Base-by-base conservation (phyloP, 805 yeast genomes). In the Jamesozyma spencerorum region DNA sequence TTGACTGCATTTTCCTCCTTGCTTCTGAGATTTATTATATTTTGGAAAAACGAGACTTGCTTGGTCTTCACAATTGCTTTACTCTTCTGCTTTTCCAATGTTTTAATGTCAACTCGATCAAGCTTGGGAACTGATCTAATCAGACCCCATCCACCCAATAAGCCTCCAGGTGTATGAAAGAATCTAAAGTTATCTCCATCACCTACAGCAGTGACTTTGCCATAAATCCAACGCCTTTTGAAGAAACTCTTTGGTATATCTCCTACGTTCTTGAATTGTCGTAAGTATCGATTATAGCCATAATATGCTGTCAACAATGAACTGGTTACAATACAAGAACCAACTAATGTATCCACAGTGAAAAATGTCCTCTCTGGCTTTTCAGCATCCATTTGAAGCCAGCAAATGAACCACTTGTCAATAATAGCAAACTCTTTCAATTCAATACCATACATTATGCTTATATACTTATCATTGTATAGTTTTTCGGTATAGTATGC, bases 131-230 rank as follows among this genome's bases (percentile, higher is more conserved):
- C 67, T 11, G 59, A 49, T 27, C 98, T 65, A 18, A 85, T 55
- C 95, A 95, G 85, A 11, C 94, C 88, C 98, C 98, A 92, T 0
- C 98, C 98, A 2, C 81, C 75, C 1, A 79, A 52, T 0, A 70
- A 45, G 0, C 98, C 97, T 3, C 97, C 97, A 0, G 98, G 98
- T 0, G 94, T 78, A 58, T 92, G 98, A 55, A 70, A 92, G 47
- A 92, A 75, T 44, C 88, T 83, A 62, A 92, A 90, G 59, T 90
- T 90, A 58, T 92, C 98, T 13, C 95, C 96, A 60, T 88, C 97
- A 0, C 96, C 96, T 0, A 88, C 97, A 2, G 92, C 69, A 0
- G 95, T 83, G 3, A 88, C 96, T 45, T 70, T 70, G 0, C 97
- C 97, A 29, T 67, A 65, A 4, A 79, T 47, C 51, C 72, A 70